Evolutionary conservation across 768 basidiomycete species (phyloP).

Genomic region (Pholiota conissans): DNA sequence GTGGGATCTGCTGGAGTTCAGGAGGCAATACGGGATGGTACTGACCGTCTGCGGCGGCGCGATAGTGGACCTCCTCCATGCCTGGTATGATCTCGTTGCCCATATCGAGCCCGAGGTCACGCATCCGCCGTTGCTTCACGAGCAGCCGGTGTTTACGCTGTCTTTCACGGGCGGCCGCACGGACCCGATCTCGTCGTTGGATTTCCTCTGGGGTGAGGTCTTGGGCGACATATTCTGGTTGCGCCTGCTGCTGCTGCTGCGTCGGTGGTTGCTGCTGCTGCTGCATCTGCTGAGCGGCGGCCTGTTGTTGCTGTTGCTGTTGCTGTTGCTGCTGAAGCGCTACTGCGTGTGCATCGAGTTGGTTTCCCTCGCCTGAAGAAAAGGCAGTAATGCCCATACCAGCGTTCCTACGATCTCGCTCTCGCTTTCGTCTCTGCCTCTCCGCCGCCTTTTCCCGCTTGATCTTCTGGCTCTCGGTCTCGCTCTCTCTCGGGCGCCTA

Average conservation of each 20-base stretch:
- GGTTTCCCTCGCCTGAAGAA: constrained; percentile 31
- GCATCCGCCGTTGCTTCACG: constrained; percentile 79
- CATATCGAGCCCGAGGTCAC: constrained; percentile 82
- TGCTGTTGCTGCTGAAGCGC: constrained; percentile 25
- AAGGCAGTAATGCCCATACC: constrained; percentile 44
- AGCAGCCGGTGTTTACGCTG: constrained; percentile 81
- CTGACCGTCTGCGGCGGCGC: constrained; percentile 48
- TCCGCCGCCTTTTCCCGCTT: constrained; percentile 89
- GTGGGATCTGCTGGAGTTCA: constrained; percentile 33
- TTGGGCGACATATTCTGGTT: constrained; percentile 15
- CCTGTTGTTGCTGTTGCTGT: constrained; percentile 19
- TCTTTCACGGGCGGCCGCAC: constrained; percentile 75
- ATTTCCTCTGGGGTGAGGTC: constrained; percentile 62
- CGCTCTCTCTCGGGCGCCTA: constrained; percentile 69
- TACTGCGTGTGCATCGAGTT: constrained; percentile 21
- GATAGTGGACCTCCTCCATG: constrained; percentile 68
- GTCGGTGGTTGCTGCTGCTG: constrained; percentile 21
- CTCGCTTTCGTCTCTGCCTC: constrained; percentile 80
- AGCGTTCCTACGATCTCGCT: constrained; percentile 53
- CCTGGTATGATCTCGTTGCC: constrained; percentile 67
- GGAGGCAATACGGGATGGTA: constrained; percentile 46
- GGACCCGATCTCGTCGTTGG: constrained; percentile 66
- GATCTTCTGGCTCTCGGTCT: constrained; percentile 68
- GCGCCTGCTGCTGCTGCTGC: constrained; percentile 18
- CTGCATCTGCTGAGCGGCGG: constrained; percentile 21